Conservation (phyloP, 2,329 filamentous ascomycete species). For the Colletotrichum chrysophilum region DNA sequence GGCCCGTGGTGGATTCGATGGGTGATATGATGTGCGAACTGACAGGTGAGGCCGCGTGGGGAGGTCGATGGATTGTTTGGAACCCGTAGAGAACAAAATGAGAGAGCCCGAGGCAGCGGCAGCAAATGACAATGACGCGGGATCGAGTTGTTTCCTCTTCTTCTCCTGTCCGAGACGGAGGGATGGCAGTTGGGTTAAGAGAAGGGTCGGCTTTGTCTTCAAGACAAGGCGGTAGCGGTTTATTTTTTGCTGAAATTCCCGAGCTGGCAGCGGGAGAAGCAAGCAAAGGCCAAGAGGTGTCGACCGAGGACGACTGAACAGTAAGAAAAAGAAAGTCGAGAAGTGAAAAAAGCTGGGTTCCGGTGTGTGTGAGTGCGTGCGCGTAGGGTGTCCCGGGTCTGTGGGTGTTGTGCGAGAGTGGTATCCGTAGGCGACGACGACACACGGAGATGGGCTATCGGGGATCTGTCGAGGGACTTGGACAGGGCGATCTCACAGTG, state of each 20-base stretch:
- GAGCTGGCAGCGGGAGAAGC: background rate
- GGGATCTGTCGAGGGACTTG: background rate
- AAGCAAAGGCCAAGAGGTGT: background rate
- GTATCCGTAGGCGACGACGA: background rate
- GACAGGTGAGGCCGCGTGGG: conserved; percentile 15
- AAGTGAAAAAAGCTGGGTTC: conserved; percentile 1
- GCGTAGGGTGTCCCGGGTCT: background rate
- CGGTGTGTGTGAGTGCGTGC: background rate
- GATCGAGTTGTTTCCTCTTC: background rate
- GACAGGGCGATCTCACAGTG: background rate
- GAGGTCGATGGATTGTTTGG: conserved; percentile 2
- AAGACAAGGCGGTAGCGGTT: background rate
- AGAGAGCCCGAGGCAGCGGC: background rate
- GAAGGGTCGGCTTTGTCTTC: background rate
- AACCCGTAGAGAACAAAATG: background rate
- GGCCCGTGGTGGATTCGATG: background rate
- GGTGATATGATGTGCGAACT: conserved; percentile 21
- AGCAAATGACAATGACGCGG: background rate
- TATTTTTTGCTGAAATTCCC: background rate
- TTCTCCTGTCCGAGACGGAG: background rate
- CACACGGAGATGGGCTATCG: background rate
- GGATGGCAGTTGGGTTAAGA: background rate
- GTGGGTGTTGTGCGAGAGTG: background rate
- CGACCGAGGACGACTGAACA: background rate
- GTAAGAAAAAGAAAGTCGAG: conserved; percentile 15